phyloP scores from a whole-genome alignment of 2,329 filamentous ascomycete genomes.

The Pestalotiopsis sp. region DNA sequence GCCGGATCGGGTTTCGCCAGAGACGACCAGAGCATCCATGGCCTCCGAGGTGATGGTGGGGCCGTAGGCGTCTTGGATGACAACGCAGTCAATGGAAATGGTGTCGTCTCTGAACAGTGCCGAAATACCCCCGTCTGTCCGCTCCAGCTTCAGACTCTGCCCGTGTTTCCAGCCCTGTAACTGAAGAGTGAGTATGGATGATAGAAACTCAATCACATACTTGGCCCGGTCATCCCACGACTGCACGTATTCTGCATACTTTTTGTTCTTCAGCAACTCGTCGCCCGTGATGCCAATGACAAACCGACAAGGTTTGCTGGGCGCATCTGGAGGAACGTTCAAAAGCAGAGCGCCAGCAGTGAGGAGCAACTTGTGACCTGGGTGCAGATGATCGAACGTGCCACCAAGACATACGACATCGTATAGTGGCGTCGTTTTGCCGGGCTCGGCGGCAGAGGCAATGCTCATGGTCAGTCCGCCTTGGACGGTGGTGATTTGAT shows the following conservation, averaged over 20 bases:
- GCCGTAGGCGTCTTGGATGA: constrained; percentile 86
- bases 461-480: constrained; percentile 52
- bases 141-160: constrained; percentile 34
- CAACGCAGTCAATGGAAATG: constrained; percentile 74
- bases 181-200: constrained; percentile 54
- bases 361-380: constrained; percentile 93
- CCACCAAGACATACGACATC: constrained; percentile 79
- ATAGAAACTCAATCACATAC: constrained; percentile 73
- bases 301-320: constrained; percentile 54
- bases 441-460: constrained; percentile 16
- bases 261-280: constrained; percentile 84
- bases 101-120: constrained; percentile 59
- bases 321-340: constrained; percentile 46
- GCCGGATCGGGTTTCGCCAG: constrained; percentile 82
- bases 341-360: constrained; percentile 81
- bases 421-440: constrained; percentile 40
- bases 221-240: constrained; percentile 75
- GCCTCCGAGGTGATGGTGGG: constrained; percentile 83
- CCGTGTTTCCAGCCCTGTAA: constrained; percentile 45
- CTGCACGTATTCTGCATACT: constrained; percentile 79
- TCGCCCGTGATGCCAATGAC: constrained; percentile 90
- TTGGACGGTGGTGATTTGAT: constrained; percentile 52
- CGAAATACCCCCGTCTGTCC: constrained; percentile 46
- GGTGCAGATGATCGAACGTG: constrained; percentile 95
- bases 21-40: constrained; percentile 82